Conservation (phyloP, 345 rosid species). For the Aethionema arabicum region DNA sequence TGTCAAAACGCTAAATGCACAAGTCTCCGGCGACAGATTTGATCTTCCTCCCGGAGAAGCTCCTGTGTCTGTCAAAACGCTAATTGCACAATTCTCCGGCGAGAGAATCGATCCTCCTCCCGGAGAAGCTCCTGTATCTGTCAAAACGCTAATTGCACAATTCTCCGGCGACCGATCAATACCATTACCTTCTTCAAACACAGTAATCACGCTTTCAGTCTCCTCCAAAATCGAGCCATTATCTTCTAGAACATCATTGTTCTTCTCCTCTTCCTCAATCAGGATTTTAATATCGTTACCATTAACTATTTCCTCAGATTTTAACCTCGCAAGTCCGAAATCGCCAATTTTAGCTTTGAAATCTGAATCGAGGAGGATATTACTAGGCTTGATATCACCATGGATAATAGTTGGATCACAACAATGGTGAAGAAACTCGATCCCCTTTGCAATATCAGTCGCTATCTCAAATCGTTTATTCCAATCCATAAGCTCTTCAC, state of each 20-base stretch:
- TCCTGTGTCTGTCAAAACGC: conserved; percentile 33
- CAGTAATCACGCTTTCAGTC: conserved; percentile 57
- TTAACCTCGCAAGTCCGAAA: conserved; percentile 73
- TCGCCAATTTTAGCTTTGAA: conserved; percentile 73
- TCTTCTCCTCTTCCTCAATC: conserved; percentile 37
- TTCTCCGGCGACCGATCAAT: conserved; percentile 55
- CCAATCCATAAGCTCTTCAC: conserved; percentile 72
- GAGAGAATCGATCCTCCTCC: background rate
- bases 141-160: conserved; percentile 39
- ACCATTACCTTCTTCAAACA: conserved; percentile 48
- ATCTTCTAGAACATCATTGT: conserved; percentile 44
- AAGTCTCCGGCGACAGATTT: conserved; percentile 18
- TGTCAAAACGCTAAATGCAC: conserved; percentile 42
- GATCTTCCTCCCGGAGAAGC: background rate
- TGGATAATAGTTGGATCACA: conserved; percentile 62
- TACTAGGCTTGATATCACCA: conserved; percentile 74
- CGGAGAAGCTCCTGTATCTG: conserved; percentile 17
- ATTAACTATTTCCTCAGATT: conserved; percentile 43
- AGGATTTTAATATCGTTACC: conserved; percentile 32
- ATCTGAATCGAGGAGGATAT: conserved; percentile 50
- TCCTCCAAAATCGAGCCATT: conserved; percentile 77
- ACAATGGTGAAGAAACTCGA: conserved; percentile 67
- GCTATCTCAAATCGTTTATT: conserved; percentile 45
- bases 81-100: conserved; percentile 34
- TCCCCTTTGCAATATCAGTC: conserved; percentile 69